Percentiles rank a stretch among this genome's conserved stretches.
Conservation (phyloP, 108 stramenopile genomes). For the Pseudonitzschia multiseries region DNA sequence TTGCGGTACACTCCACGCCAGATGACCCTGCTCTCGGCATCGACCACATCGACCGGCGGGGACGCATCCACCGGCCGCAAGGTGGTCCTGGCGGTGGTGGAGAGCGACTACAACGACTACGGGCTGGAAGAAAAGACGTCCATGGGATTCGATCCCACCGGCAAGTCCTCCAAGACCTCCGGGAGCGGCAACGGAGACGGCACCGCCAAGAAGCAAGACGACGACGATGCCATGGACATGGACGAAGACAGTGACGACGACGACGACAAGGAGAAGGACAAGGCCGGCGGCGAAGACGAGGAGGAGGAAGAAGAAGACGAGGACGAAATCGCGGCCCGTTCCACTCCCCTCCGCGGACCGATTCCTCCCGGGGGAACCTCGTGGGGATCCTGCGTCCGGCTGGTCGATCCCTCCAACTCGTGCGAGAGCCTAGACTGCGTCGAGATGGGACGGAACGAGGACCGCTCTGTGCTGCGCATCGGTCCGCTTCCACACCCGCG, state of each 20-base stretch:
- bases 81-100: constrained; percentile 88
- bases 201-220: constrained; percentile 34
- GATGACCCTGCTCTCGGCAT: constrained; percentile 73
- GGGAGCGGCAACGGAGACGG: not conserved
- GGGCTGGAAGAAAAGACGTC: constrained; percentile 74
- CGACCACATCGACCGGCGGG: constrained; percentile 3
- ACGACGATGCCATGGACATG: constrained; percentile 70
- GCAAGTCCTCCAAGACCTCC: constrained; percentile 17
- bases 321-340: constrained; percentile 63
- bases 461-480: constrained; percentile 91
- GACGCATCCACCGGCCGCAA: constrained; percentile 34
- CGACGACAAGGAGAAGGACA: constrained; percentile 42
- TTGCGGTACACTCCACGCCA: constrained; percentile 95
- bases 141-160: constrained; percentile 75
- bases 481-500: constrained; percentile 88
- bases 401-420: constrained; percentile 83
- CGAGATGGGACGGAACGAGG: constrained; percentile 91
- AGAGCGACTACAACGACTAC: constrained; percentile 93
- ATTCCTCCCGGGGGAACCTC: constrained; percentile 69
- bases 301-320: constrained; percentile 60
- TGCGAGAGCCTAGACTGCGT: constrained; percentile 84
- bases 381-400: constrained; percentile 96
- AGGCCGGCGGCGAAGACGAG: constrained; percentile 48
- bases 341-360: constrained; percentile 87
- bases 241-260: constrained; percentile 77